Evolutionary conservation across 1,284 basidiomycete species (phyloP).

Genomic region (Boletus mariae): DNA sequence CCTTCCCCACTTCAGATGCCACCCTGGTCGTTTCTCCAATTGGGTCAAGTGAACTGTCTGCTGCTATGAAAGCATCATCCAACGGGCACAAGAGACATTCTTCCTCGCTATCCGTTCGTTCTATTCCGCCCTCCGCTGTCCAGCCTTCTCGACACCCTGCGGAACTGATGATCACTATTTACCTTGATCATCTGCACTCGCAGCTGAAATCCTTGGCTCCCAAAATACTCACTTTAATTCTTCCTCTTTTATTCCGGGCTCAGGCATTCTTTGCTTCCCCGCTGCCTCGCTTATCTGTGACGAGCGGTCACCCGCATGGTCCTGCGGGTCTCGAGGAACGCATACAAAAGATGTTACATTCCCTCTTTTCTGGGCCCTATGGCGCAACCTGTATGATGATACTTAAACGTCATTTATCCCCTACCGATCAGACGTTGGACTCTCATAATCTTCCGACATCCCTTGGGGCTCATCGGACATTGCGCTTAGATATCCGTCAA

Average conservation of each 20-base stretch:
- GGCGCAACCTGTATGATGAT: slow-evolving; percentile 59
- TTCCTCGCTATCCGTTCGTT: slow-evolving; percentile 30
- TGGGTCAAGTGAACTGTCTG: slow-evolving; percentile 28
- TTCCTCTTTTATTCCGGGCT: slow-evolving; percentile 69
- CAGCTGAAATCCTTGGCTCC: slow-evolving; percentile 58
- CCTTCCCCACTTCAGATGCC: slow-evolving; percentile 25
- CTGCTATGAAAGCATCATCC: slow-evolving; percentile 26
- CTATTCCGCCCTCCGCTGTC: slow-evolving; percentile 21
- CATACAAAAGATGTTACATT: slow-evolving; percentile 52
- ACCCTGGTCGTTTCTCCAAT: slow-evolving; percentile 24
- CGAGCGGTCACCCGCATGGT: slow-evolving; percentile 34
- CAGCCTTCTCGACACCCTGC: slow-evolving; percentile 43
- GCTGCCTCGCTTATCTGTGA: slow-evolving; percentile 60
- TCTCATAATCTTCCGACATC: slow-evolving; percentile 34
- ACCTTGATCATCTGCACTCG: slow-evolving; percentile 57
- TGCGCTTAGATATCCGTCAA: slow-evolving; percentile 62
- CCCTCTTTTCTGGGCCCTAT: slow-evolving; percentile 62
- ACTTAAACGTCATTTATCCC: slow-evolving; percentile 48
- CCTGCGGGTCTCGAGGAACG: slow-evolving; percentile 48
- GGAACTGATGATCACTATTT: slow-evolving; percentile 59
- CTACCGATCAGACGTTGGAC: slow-evolving; percentile 20
- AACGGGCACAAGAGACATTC: slow-evolving; percentile 52
- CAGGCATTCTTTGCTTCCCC: slow-evolving; percentile 60
- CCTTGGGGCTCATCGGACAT: slow-evolving; percentile 61
- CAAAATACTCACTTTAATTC: slow-evolving; percentile 48